phyloP scores from a whole-genome alignment of 73 alveolate genomes.

The Tetrahymena malaccensis region DNA sequence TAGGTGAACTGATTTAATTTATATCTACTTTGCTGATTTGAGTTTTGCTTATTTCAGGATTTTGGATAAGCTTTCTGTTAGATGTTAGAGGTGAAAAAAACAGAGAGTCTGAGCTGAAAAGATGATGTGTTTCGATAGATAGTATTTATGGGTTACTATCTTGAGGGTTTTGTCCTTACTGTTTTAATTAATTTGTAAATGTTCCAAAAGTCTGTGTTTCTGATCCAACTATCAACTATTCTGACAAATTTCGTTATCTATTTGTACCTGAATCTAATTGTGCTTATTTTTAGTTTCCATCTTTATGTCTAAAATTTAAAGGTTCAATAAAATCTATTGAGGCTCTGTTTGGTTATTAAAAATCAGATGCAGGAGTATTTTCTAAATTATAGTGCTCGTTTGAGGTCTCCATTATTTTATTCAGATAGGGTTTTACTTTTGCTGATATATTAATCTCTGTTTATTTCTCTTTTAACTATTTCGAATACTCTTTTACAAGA shows the following conservation, averaged over 20 bases:
- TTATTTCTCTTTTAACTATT: neutral
- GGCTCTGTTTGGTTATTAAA: neutral
- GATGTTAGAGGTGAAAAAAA: neutral
- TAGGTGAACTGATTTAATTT: neutral
- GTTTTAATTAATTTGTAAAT: too few species aligned
- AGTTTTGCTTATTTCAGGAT: neutral
- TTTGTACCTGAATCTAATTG: neutral
- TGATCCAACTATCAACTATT: neutral
- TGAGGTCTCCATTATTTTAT: neutral
- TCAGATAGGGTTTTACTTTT: neutral
- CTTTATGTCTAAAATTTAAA: neutral
- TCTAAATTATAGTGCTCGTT: neutral
- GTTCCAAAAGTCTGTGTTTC: neutral
- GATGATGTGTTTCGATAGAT: neutral
- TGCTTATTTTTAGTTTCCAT: neutral
- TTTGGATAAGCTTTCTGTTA: neutral
- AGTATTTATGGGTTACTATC: neutral
- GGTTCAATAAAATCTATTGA: neutral
- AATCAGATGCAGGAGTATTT: neutral
- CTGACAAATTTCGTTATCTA: neutral
- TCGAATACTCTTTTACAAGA: neutral
- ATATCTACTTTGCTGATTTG: neutral
- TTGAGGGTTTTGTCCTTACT: neutral
- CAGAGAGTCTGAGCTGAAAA: neutral
- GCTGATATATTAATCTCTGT: neutral